Evolutionary conservation across 1,284 basidiomycete genomes (phyloP), one percentile per base, ranked within the genome.

Genomic region (Cerioporus squamosus): DNA sequence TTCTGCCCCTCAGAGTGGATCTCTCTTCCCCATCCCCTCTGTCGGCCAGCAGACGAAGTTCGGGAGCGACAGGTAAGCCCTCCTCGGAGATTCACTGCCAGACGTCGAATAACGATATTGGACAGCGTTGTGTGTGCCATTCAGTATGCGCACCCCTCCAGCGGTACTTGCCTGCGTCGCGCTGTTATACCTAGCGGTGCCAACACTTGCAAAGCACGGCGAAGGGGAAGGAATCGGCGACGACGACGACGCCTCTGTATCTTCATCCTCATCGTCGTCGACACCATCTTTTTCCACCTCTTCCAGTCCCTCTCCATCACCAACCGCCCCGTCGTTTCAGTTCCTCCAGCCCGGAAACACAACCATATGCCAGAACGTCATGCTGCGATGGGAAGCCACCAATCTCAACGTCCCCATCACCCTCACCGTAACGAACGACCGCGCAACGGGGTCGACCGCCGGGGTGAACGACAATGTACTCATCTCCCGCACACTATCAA

Each of bases 341-440:
- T 68, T 72, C 45, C 43, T 57, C 36, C 61, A 57, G 15, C 67
- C 68, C 3, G 31, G 14, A 10, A 70, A 72, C 48, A 53, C 61
- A 26, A 68, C 67, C 6, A 62, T 55, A 20, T 72, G 70, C 58
- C 33, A 45, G 22, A 45, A 51, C 15, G 57, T 58, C 12, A 61
- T 51, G 17, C 54, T 72, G 20, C 53, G 62, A 9, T 72, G 70
- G 70, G 39, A 53, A 10, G 62, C 53, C 39, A 2, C 53, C 31
- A 24, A n/a, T 45, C 24, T n/a, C 14, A 48, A 54, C 22, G 45
- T 64, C 14, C 55, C 63, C 10, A 23, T 71, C 24, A 67, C 69
- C 1, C 61, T 72, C 44, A 55, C 67, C 20, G 57, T 70, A n/a
- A 70, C 70, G 22, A 67, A 69, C 55, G 58, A 60, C 24, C 54